phyloP scores from a whole-genome alignment of 116 monocot species.

The Papilionanthe hybrid region DNA sequence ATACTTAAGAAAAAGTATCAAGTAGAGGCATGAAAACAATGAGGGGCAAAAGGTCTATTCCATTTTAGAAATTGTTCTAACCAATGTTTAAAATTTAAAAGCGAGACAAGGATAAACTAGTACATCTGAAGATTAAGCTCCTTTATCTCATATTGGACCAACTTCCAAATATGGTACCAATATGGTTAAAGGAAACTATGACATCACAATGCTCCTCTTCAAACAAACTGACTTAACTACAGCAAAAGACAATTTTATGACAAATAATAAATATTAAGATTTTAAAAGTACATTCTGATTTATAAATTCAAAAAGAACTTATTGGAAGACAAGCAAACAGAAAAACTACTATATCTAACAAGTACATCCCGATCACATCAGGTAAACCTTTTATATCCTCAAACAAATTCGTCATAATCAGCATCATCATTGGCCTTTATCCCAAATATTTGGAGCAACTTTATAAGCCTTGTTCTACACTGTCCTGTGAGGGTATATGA shows the following conservation, averaged over 20 bases:
- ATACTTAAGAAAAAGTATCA: neutral
- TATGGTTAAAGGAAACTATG: too few relatives aligned
- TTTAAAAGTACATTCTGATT: neutral
- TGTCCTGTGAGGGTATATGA: neutral
- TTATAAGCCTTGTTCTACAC: neutral
- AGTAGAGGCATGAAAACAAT: neutral
- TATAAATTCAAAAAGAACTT: neutral
- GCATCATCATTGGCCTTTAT: neutral
- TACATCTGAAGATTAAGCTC: neutral
- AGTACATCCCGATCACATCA: neutral
- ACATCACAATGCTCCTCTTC: too few relatives aligned
- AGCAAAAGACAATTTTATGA: too few relatives aligned
- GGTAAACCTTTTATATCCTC: neutral
- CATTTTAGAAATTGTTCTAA: neutral
- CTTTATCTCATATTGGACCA: neutral
- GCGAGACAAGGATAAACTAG: neutral
- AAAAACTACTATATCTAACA: neutral
- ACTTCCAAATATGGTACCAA: too few relatives aligned
- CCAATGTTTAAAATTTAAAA: neutral
- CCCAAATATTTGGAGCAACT: neutral
- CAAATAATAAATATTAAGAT: neutral
- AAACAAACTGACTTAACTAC: too few relatives aligned
- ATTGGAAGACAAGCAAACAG: neutral
- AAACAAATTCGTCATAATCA: neutral
- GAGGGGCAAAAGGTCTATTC: neutral